Percentiles rank a stretch among this genome's conserved stretches.
Evolutionary conservation across 495 filamentous ascomycete species (phyloP).

Genomic region (Neurospora sp.): DNA sequence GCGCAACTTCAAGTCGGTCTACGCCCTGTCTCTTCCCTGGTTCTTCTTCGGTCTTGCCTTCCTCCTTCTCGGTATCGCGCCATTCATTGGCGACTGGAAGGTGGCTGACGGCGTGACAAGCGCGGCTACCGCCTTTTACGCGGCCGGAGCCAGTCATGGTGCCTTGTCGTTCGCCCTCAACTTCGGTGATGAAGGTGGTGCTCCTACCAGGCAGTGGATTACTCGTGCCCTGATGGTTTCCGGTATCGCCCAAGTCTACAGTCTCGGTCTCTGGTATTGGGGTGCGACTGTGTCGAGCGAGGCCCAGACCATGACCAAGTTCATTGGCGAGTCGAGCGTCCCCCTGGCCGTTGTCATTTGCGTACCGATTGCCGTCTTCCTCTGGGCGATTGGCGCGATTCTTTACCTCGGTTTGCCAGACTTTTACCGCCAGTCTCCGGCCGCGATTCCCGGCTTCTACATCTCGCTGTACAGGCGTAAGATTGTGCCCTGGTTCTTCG

Average conservation of each 20-base stretch:
- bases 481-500: constrained; percentile 52
- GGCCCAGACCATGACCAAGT: constrained; percentile 15
- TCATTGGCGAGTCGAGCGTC: constrained; percentile 16
- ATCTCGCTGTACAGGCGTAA: constrained; percentile 46
- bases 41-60: constrained; percentile 53
- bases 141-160: constrained; percentile 48
- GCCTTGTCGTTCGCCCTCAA: constrained; percentile 57
- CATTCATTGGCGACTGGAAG: constrained; percentile 31
- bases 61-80: constrained; percentile 54
- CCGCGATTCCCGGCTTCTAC: constrained; percentile 54
- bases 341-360: constrained; percentile 37
- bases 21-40: constrained; percentile 48
- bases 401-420: constrained; percentile 50
- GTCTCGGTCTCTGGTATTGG: constrained; percentile 58
- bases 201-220: constrained; percentile 53
- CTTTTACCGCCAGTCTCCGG: constrained; percentile 59
- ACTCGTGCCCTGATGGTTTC: constrained; percentile 54
- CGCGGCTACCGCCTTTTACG: constrained; percentile 50
- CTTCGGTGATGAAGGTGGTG: constrained; percentile 53
- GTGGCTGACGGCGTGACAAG: constrained; percentile 43
- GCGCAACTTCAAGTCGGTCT: constrained; percentile 45
- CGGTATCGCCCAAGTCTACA: constrained; percentile 55
- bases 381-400: constrained; percentile 42
- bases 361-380: constrained; percentile 38
- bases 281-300: constrained; percentile 33